Conservation (phyloP, 148 eudicot species). For the Camellia sinensis region DNA sequence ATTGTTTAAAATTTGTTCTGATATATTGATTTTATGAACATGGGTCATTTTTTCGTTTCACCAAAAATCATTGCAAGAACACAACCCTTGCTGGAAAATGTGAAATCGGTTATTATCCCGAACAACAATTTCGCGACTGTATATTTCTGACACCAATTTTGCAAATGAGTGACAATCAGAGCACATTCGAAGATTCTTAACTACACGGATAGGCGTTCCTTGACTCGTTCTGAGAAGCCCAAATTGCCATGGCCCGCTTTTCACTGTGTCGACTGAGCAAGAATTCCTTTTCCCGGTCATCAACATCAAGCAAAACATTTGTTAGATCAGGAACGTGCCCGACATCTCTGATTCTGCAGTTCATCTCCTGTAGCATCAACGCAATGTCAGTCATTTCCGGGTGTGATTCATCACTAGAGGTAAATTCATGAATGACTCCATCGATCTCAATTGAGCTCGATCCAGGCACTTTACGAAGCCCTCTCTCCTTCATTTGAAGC, state of each 20-base stretch:
- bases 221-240: slow-evolving; percentile 28
- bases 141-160: slow-evolving; percentile 32
- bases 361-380: slow-evolving; percentile 28
- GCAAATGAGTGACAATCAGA: slow-evolving; percentile 37
- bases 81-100: slow-evolving; percentile 30
- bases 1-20: neutral
- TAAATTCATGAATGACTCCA: slow-evolving; percentile 36
- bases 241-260: slow-evolving; percentile 32
- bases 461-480: slow-evolving; percentile 35
- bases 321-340: slow-evolving; percentile 32
- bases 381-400: slow-evolving; percentile 8
- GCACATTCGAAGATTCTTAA: slow-evolving; percentile 45
- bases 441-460: slow-evolving; percentile 33
- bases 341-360: slow-evolving; percentile 18
- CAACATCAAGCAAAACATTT: slow-evolving; percentile 35
- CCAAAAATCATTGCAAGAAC: slow-evolving; percentile 43
- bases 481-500: slow-evolving; percentile 33
- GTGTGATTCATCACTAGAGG: slow-evolving; percentile 33
- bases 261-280: slow-evolving; percentile 37
- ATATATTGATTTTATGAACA: neutral
- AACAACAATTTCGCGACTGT: slow-evolving; percentile 30
- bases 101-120: slow-evolving; percentile 34
- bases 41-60: neutral
- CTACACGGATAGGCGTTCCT: slow-evolving; percentile 27
- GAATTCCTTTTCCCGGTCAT: slow-evolving; percentile 30